Evolutionary conservation across 139 green algal genomes (phyloP).

Genomic region (Chlorella sp.): DNA sequence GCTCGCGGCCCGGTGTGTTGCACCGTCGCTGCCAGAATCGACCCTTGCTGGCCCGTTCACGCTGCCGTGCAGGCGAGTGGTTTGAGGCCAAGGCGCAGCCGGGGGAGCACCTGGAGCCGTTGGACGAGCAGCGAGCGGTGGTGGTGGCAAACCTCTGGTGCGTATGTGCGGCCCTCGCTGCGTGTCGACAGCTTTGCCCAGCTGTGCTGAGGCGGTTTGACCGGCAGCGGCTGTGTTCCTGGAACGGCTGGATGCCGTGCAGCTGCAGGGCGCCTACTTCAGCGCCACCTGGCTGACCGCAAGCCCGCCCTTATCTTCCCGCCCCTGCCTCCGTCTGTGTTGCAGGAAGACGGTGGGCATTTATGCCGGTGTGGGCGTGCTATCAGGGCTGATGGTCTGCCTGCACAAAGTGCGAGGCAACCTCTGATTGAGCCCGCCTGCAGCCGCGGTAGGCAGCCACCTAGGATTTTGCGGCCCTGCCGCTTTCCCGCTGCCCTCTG

Average conservation of each 20-base stretch:
- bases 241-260: no score
- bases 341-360: conserved; percentile 30
- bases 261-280: no score
- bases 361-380: conserved; percentile 20
- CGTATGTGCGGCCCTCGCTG: neutral
- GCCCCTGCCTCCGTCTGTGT: neutral
- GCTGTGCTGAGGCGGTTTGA: neutral
- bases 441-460: no score
- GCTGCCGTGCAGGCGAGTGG: conserved; percentile 48
- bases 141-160: conserved; percentile 35
- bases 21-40: neutral
- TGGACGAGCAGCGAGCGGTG: conserved; percentile 35
- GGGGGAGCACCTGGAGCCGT: conserved; percentile 8
- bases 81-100: conserved; percentile 41
- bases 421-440: conserved; percentile 23
- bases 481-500: no score
- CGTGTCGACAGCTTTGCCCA: neutral
- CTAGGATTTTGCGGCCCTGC: no score
- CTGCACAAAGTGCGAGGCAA: conserved; percentile 35
- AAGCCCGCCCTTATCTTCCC: no score
- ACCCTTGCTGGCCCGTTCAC: neutral
- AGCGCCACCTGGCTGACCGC: neutral
- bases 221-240: neutral
- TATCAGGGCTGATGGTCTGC: conserved; percentile 28
- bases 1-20: neutral